Conservation (phyloP, 139 green algal genomes). For the Asterochloris erici region DNA sequence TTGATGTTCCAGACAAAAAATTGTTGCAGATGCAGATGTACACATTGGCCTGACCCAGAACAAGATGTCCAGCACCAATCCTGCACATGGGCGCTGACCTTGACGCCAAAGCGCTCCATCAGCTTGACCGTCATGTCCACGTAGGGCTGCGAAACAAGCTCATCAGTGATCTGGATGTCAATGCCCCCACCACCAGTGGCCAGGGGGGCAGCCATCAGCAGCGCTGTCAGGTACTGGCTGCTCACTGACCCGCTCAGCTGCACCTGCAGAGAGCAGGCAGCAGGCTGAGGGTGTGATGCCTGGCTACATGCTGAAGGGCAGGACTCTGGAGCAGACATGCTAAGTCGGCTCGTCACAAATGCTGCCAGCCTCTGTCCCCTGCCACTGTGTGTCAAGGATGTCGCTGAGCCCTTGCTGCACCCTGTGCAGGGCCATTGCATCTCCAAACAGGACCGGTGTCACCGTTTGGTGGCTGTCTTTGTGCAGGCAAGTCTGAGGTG, state of each 20-base stretch:
- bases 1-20: too few species aligned
- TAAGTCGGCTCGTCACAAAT: not conserved
- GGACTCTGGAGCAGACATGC: not conserved
- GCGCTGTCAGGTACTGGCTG: slow-evolving; percentile 95
- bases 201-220: slow-evolving; percentile 96
- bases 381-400: not conserved
- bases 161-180: slow-evolving; percentile 86
- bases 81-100: slow-evolving; percentile 18
- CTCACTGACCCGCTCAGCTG: slow-evolving; percentile 68
- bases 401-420: not conserved
- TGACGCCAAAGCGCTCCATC: slow-evolving; percentile 92
- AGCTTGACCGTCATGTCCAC: slow-evolving; percentile 98
- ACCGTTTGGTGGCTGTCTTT: too few species aligned
- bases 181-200: slow-evolving; percentile 59
- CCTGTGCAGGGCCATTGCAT: too few species aligned
- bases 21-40: too few species aligned
- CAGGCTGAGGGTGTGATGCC: not conserved
- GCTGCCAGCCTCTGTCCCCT: not conserved
- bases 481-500: too few species aligned
- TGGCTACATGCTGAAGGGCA: too few species aligned
- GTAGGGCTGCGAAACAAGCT: slow-evolving; percentile 94
- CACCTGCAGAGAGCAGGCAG: slow-evolving; percentile 42
- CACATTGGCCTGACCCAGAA: too few species aligned
- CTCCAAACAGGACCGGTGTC: too few species aligned
- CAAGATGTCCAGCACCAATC: too few species aligned